phyloP scores from a whole-genome alignment of 1,284 basidiomycete species.

The Cryptococcus neoformans region DNA sequence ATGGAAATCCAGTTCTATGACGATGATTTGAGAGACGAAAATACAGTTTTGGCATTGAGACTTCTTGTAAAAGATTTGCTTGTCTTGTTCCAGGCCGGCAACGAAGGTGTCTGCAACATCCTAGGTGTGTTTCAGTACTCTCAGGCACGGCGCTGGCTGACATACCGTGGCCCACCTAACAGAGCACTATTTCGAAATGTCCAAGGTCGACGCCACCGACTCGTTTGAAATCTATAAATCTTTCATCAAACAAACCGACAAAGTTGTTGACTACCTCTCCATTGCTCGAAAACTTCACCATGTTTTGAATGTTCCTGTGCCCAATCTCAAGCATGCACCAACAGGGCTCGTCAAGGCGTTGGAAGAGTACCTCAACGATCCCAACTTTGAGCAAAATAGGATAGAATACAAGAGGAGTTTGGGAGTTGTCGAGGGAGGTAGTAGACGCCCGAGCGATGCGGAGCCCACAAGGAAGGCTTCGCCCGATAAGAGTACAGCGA shows the following conservation, averaged over 20 bases:
- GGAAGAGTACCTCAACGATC: constrained; percentile 93
- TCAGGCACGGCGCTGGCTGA: neutral
- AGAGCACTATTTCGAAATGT: constrained; percentile 99
- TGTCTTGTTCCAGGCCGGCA: constrained; percentile 92
- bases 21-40: constrained; percentile 88
- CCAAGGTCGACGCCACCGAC: constrained; percentile 79
- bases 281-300: constrained; percentile 90
- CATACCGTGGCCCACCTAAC: neutral
- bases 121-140: constrained; percentile 58
- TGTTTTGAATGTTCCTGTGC: constrained; percentile 87
- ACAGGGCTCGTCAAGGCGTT: constrained; percentile 88
- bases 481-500: constrained; percentile 1
- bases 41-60: constrained; percentile 81
- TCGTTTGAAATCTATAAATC: constrained; percentile 87
- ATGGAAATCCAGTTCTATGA: constrained; percentile 70
- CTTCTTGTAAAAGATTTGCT: constrained; percentile 98
- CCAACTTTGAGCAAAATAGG: constrained; percentile 93
- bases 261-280: constrained; percentile 90
- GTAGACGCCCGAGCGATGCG: constrained; percentile 10
- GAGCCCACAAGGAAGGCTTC: too few species aligned
- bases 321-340: constrained; percentile 93
- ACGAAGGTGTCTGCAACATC: constrained; percentile 97
- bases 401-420: constrained; percentile 87
- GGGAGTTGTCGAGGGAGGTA: constrained; percentile 61
- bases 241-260: constrained; percentile 93